Evolutionary conservation across 805 yeast genomes (phyloP), one percentile per base, ranked within the genome.

Genomic region (Isabelozyma heimii): DNA sequence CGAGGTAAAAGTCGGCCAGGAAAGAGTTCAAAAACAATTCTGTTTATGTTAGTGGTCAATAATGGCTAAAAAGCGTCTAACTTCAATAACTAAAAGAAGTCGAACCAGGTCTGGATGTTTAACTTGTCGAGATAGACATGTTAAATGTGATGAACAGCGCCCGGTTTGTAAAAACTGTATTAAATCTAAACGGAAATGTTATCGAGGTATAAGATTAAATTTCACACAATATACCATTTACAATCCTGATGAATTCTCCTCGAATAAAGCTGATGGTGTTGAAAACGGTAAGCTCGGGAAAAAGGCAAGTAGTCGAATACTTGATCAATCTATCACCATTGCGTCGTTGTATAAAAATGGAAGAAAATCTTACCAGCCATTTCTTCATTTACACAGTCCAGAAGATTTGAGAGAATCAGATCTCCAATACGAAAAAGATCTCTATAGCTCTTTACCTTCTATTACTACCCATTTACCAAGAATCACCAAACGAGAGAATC

Each of bases 131-230:
- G 80, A 81, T 50, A 72, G 88, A 41, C 84, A 84, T 62, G 81
- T 83, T 71, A 84, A 83, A 58, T 84, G 89, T 63, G 88, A 84
- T 58, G 86, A 82, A 60, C 77, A 73, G 39, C 76, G 76, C 47
- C 89, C 89, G 1, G 77, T 77, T 33, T 84, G 89, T 61, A 71
- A 75, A 38, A 81, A 82, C 56, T 72, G 87, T 61, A 67, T 77
- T 44, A 79, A 77, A 46, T 73, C 82, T 8, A 71, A 74, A 43
- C 65, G 80, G 38, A 66, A 65, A 42, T 80, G 84, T 53, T 70
- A 72, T 54, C 61, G 79, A 48, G 82, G 82, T 1, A 60, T 69
- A 10, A 66, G 79, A 46, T 62, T 76, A 41, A 77, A 76, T 54
- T 76, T 77, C 57, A 67, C 75, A 37, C 79, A 66, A 54, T 71